phyloP scores from a whole-genome alignment of 2,329 filamentous ascomycete species.

The Fusarium lateritium region DNA sequence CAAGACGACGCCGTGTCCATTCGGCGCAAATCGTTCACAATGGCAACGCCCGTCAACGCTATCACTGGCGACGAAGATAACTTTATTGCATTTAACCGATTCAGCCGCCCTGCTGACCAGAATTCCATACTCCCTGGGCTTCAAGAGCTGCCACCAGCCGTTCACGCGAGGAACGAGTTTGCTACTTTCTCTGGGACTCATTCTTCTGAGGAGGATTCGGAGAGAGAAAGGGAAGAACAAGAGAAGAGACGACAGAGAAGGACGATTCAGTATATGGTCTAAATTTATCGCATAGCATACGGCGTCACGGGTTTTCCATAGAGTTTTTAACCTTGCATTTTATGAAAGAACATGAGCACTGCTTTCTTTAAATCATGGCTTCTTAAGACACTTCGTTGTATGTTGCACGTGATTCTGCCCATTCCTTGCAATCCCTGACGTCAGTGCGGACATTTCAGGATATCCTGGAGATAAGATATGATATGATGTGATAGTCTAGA shows the following conservation, averaged over 20 bases:
- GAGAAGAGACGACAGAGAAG: conserved; percentile 21
- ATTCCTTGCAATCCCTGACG: too few species aligned
- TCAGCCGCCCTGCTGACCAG: conserved; percentile 56
- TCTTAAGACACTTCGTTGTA: too few species aligned
- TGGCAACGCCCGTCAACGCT: conserved; percentile 57
- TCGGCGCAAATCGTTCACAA: conserved; percentile 54
- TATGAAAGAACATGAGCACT: background rate
- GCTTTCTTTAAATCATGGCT: too few species aligned
- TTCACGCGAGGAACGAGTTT: conserved; percentile 21
- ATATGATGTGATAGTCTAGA: too few species aligned
- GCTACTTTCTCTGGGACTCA: conserved; percentile 29
- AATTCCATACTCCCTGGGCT: conserved; percentile 1
- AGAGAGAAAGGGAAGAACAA: conserved; percentile 15
- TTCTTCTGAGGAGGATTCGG: conserved; percentile 6
- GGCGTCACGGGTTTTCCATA: background rate
- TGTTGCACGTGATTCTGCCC: too few species aligned
- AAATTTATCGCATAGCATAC: conserved; percentile 3
- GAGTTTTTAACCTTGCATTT: background rate
- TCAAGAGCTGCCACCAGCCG: conserved; percentile 10
- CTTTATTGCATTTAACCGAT: conserved; percentile 65
- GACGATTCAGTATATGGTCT: conserved; percentile 29
- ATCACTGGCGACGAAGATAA: conserved; percentile 54
- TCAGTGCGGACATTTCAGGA: too few species aligned
- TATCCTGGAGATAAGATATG: too few species aligned
- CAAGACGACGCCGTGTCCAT: conserved; percentile 60